Conservation (phyloP, 2,329 filamentous ascomycete genomes). For the Magnaporthales sp. region DNA sequence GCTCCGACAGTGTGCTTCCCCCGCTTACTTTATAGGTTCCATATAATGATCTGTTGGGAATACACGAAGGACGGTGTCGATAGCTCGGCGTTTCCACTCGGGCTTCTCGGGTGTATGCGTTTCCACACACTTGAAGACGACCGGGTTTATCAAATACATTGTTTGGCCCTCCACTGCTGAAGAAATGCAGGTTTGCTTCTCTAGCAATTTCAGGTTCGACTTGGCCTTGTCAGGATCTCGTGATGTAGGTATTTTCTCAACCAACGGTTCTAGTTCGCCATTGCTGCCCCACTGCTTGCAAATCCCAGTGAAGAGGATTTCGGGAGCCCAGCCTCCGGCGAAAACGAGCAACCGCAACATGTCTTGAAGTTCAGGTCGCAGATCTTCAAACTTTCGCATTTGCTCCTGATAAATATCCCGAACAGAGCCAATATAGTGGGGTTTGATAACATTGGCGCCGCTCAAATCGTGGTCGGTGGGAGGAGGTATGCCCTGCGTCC, state of each 20-base stretch:
- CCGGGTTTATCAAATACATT: background rate
- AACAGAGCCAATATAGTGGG: background rate
- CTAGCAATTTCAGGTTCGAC: background rate
- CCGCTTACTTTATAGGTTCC: background rate
- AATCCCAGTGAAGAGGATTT: background rate
- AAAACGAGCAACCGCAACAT: background rate
- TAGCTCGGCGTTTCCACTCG: background rate
- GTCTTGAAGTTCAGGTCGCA: background rate
- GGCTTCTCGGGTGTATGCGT: background rate
- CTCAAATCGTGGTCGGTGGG: background rate
- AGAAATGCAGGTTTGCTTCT: background rate
- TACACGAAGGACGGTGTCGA: background rate
- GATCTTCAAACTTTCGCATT: background rate
- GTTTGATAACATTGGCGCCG: background rate
- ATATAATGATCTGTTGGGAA: background rate
- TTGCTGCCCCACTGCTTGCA: background rate
- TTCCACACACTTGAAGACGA: background rate
- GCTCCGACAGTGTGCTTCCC: background rate
- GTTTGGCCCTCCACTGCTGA: background rate
- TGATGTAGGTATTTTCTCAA: background rate
- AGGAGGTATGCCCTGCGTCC: background rate
- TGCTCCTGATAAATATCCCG: background rate
- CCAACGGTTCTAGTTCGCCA: background rate
- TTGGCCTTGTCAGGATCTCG: background rate
- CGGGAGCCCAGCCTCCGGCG: background rate